A percentile compares a stretch with the other conserved stretches of the same genome.
Evolutionary conservation across 2,329 filamentous ascomycete genomes (phyloP).

Genomic region (Sclerotinia glacialis): DNA sequence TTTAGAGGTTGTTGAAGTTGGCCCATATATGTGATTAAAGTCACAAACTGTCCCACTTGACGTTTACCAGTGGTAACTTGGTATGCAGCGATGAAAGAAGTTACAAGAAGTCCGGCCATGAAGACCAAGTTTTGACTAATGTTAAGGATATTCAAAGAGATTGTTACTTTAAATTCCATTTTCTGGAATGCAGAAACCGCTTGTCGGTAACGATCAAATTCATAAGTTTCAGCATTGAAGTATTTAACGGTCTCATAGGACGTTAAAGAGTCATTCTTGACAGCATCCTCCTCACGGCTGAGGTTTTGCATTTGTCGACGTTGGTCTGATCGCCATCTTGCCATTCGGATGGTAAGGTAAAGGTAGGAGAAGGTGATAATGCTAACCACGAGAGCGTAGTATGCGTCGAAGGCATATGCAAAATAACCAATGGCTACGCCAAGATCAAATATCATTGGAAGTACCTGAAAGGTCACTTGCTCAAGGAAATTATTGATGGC

Average conservation of each 20-base stretch:
- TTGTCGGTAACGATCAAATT: constrained; percentile 68
- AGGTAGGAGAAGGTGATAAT: constrained; percentile 95
- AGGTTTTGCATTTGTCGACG: constrained; percentile 93
- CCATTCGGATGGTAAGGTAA: constrained; percentile 94
- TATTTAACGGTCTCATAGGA: constrained; percentile 97
- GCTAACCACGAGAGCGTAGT: constrained; percentile 85
- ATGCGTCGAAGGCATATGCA: constrained; percentile 73
- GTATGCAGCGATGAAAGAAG: constrained; percentile 71
- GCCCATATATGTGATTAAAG: constrained; percentile 71
- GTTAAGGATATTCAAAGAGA: constrained; percentile 77
- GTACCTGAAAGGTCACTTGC: constrained; percentile 91
- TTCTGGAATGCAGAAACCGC: constrained; percentile 70
- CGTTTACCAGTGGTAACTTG: constrained; percentile 68
- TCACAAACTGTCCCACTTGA: constrained; percentile 68
- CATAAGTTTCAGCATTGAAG: constrained; percentile 80
- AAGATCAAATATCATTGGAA: constrained; percentile 92
- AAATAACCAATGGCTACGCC: constrained; percentile 82
- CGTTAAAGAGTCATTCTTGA: constrained; percentile 98
- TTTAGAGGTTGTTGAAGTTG: constrained; percentile 79
- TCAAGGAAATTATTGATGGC: constrained; percentile 96
- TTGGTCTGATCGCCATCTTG: constrained; percentile 86
- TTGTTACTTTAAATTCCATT: constrained; percentile 72
- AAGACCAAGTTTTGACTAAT: constrained; percentile 78
- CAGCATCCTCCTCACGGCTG: constrained; percentile 90
- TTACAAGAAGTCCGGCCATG: constrained; percentile 70